Evolutionary conservation across 2,329 filamentous ascomycete genomes (phyloP), one percentile per base, ranked within the genome.

Genomic region (Coleophoma eucalyptorum): DNA sequence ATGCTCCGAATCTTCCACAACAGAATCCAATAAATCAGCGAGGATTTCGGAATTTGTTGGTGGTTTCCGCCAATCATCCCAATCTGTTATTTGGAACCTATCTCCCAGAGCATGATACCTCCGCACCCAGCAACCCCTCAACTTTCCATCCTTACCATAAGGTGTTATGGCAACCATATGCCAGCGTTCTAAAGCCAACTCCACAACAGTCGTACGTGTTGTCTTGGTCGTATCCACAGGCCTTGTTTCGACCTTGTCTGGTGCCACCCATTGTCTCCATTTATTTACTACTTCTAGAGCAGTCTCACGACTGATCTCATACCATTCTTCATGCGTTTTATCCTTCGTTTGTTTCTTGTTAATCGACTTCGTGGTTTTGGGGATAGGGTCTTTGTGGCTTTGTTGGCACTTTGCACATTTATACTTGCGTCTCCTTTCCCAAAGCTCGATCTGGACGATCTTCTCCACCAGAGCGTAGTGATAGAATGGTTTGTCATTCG

Each of bases 191-290:
- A 40, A 19, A 16, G 37, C 37, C 5, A 15, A 15, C 18, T 8
- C 18, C 18, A 40, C 2, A 7, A 40, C 37, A 40, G n/a, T 40
- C 13, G 12, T 4, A 7, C 8, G 4, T 40, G 37, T 13, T 13
- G 15, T 8, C n/a, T 8, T 16, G 10, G 6, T 2, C n/a, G 13
- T 40, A n/a, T 7, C 6, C n/a, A 40, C n/a, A 40, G 37, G 18
- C 18, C 3, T 40, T 13, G 8, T 40, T 40, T 40, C 37, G 6
- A 8, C 15, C 37, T 40, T 19, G 18, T 40, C 37, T n/a, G 37
- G 37, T 40, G 80, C 80, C 20, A 52, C 26, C 50, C 52, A 55
- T 11, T 43, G 31, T n/a, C 50, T 46, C 46, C 52, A 55, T 34
- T 33, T 50, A 26, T 52, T 21, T 11, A 52, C 32, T 15, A 52